These are phyloP conservation scores for Verticillium longisporum DNA, from an alignment of 2,329 filamentous ascomycete genomes.

Conservation along the genomic window DNA sequence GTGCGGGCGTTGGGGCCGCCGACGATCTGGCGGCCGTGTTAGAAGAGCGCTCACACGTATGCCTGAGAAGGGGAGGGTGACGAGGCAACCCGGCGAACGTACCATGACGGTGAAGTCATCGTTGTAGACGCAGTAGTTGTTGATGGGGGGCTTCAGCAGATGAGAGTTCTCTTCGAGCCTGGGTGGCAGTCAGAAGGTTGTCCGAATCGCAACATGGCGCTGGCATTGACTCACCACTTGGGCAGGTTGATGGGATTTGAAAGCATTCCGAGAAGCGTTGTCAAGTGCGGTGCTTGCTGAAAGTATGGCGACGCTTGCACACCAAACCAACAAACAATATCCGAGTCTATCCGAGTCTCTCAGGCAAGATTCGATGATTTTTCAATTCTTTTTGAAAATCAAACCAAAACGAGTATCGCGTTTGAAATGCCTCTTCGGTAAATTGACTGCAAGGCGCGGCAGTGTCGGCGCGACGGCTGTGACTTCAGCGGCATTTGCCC, in stretches of 20 bases:
- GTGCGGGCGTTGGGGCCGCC: slow-evolving; percentile 93
- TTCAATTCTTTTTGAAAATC: not conserved
- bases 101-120: slow-evolving; percentile 78
- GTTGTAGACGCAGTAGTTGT: slow-evolving; percentile 97
- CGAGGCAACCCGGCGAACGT: slow-evolving; percentile 15
- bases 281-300: not conserved
- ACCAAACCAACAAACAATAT: too few relatives aligned
- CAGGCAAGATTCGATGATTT: too few relatives aligned
- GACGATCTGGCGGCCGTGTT: slow-evolving; percentile 55
- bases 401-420: not conserved
- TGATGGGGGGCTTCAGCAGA: slow-evolving; percentile 86
- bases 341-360: too few relatives aligned
- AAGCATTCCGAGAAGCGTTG: slow-evolving; percentile 3
- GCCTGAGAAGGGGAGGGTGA: not conserved
- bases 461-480: not conserved
- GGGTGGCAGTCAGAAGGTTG: slow-evolving; percentile 3
- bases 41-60: not conserved
- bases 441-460: not conserved
- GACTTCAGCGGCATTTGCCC: not conserved
- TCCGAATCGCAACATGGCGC: not conserved
- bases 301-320: not conserved
- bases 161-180: slow-evolving; percentile 92
- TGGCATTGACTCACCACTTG: slow-evolving; percentile 42
- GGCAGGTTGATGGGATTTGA: slow-evolving; percentile 45
- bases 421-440: not conserved